These are phyloP conservation scores for Canavalia gladiata DNA, from an alignment of 306 rosid genomes.

Conservation along the genomic window DNA sequence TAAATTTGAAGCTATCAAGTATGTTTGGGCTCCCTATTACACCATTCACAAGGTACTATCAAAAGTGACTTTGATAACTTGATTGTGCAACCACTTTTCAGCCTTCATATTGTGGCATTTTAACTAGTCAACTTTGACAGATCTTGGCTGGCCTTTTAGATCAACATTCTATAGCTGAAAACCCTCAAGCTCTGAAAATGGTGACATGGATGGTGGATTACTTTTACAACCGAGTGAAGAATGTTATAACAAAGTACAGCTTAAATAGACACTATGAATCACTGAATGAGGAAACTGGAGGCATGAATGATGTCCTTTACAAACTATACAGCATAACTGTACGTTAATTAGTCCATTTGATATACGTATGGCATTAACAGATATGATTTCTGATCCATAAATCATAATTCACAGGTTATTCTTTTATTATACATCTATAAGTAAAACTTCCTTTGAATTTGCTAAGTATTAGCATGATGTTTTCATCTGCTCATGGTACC, in stretches of 20 bases:
- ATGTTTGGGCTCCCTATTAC: conserved; percentile 96
- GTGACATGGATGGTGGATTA: conserved; percentile 81
- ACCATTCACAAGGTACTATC: conserved; percentile 89
- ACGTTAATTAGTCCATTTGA: conserved; percentile 31
- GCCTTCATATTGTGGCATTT: conserved; percentile 25
- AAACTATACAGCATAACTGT: conserved; percentile 71
- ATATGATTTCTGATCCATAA: neutral
- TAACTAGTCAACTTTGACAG: conserved; percentile 54
- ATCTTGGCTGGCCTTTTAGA: conserved; percentile 87
- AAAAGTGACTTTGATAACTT: neutral
- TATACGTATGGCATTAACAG: neutral
- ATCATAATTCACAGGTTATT: neutral
- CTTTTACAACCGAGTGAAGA: conserved; percentile 78
- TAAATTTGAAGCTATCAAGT: conserved; percentile 65
- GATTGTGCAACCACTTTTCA: conserved; percentile 25
- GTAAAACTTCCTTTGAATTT: neutral
- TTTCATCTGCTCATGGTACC: neutral
- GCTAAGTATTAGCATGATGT: neutral
- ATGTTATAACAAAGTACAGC: conserved; percentile 59
- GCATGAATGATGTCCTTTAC: conserved; percentile 94
- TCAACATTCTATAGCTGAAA: conserved; percentile 73
- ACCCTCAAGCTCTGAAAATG: conserved; percentile 71
- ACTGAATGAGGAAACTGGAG: conserved; percentile 86
- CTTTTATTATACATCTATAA: neutral
- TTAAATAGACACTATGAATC: conserved; percentile 67